Base-by-base conservation (phyloP, 352 stramenopile species). In the Thalassiosira delicatula region DNA sequence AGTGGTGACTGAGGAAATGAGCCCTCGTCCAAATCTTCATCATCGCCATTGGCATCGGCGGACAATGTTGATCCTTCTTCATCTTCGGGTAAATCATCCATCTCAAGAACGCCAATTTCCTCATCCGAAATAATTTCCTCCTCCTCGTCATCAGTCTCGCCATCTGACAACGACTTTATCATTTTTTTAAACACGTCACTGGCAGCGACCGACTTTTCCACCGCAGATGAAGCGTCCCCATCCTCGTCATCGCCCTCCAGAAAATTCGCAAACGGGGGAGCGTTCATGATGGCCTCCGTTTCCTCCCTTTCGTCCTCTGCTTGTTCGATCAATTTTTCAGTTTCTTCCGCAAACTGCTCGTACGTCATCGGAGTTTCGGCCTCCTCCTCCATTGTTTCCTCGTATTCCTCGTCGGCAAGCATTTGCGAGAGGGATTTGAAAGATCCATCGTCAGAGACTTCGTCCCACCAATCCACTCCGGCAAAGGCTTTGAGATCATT, bases 271-370 rank as follows among this genome's bases (percentile, higher is more conserved):
- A 82, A 82, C 32, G 88, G 84, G n/a, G 83, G 80, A 29, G 91
- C 88, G 53, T 90, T 90, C 49, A 94, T 70, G 70, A 94, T 94
- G n/a, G 91, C 91, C 72, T 93, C 84, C 11, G 91, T 94, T 53
- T 94, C 91, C 61, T 89, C 82, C 25, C 88, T 65, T 78, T 94
- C 91, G 49, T 89, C 84, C 70, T 93, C 81, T 19, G 83, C 85
- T 59, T 84, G 76, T 70, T 89, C 68, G 7, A 90, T 86, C 30
- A 92, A 76, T 56, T 91, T 87, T 70, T 83, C 78, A 25, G 90
- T 85, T 57, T 92, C 62, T 53, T 88, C 83, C 12, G 81, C 76
- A 65, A 91, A 93, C 54, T 92, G 75, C 77, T 91, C 81, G 33
- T 86, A 74, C 27, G 86, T 83, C 66, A 93, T 88, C 0, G 80